Base-by-base conservation (phyloP, 352 stramenopile species). In the Pythium brassicae region DNA sequence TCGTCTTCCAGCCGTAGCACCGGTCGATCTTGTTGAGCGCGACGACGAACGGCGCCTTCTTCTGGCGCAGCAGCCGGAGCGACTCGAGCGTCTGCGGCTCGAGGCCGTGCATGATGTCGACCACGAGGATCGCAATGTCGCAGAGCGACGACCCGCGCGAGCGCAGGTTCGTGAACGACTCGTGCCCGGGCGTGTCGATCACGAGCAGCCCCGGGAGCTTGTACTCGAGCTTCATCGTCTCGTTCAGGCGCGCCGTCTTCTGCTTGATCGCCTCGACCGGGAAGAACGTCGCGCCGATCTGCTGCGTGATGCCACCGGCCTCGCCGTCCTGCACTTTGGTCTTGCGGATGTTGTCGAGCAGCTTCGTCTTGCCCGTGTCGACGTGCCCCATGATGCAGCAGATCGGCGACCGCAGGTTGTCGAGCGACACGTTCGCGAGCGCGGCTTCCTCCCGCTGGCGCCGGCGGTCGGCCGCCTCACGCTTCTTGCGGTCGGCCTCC, bases 181-280 rank as follows among this genome's bases (percentile, higher is more conserved):
- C 97, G 93, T 99, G 97, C 61, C 97, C 97, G 15, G 97, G 97
- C n/a, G 97, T 99, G 84, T 99, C 97, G 66, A 99, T 99, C 27
- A 99, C 86, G 32, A 98, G 76, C 56, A 98, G 63, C 67, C 93
- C 93, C 1, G 93, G 93, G 25, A 98, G 61, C n/a, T 84, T 86
- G 63, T 96, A 94, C 34, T 98, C 72, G 17, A 97, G 61, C 42
- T 87, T 79, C 72, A 93, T 85, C 7, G 79, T 87, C 65, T 92
- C 55, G 32, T 65, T 65, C 19, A 91, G 78, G 9, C 72, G 69
- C 25, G 81, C 92, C 15, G 89, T 97, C 65, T 95, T 95, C 53
- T 94, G 79, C 60, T 92, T 88, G 57, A 97, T 87, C 35, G 87
- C 92, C 26, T 97, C 89, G 26, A 97, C 87, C 10, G 93, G 83